These are phyloP conservation scores for Sicyos baderoa DNA, from an alignment of 306 rosid genomes.

Conservation along the genomic window DNA sequence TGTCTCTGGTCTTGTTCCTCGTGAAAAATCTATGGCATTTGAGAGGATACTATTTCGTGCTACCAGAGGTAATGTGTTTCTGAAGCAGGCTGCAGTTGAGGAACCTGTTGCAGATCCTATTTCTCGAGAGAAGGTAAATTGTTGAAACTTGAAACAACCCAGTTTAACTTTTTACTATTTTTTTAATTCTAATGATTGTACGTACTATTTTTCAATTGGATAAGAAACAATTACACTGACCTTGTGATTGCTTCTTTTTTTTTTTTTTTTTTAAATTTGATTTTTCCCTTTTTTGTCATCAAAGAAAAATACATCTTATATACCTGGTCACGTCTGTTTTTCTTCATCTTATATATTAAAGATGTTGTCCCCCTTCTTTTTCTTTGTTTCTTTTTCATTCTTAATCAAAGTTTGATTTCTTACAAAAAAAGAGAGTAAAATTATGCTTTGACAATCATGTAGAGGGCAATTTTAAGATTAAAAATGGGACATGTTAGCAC, in stretches of 20 bases:
- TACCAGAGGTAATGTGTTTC: conserved; percentile 49
- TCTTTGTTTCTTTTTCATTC: neutral
- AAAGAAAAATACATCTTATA: neutral
- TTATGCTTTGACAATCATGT: no score
- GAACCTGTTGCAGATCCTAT: conserved; percentile 45
- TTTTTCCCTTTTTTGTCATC: neutral
- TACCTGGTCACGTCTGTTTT: neutral
- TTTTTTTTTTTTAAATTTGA: neutral
- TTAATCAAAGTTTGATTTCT: neutral
- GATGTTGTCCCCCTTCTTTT: neutral
- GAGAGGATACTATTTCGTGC: conserved; percentile 61
- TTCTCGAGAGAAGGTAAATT: conserved; percentile 47
- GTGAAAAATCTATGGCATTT: conserved; percentile 49
- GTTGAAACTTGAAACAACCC: neutral
- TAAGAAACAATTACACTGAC: neutral
- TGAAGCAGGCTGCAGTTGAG: conserved; percentile 40
- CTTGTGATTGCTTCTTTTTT: neutral
- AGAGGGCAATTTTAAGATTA: neutral
- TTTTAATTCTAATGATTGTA: neutral
- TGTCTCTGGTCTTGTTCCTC: conserved; percentile 46
- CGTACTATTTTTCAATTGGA: neutral
- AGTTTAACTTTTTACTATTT: neutral
- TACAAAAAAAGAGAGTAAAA: neutral
- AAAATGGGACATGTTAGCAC: neutral
- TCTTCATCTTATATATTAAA: neutral